phyloP scores from a whole-genome alignment of 352 stramenopile species.

The Globisporangium rhizosaccharum region DNA sequence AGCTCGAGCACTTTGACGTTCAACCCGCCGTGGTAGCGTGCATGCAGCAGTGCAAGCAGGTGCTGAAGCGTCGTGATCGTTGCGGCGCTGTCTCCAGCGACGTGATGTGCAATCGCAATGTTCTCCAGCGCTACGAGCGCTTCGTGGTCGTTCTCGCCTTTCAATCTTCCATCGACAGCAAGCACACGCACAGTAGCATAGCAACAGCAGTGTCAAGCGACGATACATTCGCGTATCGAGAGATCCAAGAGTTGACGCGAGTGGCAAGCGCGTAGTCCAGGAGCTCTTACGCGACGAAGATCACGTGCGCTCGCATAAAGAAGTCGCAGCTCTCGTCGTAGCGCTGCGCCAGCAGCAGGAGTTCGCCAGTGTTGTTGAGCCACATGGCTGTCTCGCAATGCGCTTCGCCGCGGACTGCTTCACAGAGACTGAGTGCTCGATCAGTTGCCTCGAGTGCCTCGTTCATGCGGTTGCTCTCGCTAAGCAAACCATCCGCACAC shows the following conservation, averaged over 20 bases:
- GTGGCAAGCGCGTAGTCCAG: neutral
- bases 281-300: constrained; percentile 20
- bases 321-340: constrained; percentile 31
- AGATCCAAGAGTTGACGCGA: neutral
- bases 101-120: constrained; percentile 27
- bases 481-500: constrained; percentile 3
- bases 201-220: neutral
- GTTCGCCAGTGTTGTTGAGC: constrained; percentile 37
- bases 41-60: constrained; percentile 21
- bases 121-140: constrained; percentile 40
- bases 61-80: constrained; percentile 27
- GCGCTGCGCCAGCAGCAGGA: constrained; percentile 24
- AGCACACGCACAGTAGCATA: neutral
- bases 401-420: constrained; percentile 23
- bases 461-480: constrained; percentile 17
- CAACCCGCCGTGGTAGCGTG: constrained; percentile 38
- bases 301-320: constrained; percentile 25
- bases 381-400: constrained; percentile 36
- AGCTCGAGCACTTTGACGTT: constrained; percentile 48
- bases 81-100: constrained; percentile 2
- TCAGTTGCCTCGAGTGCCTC: constrained; percentile 33
- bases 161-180: constrained; percentile 15
- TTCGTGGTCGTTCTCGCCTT: constrained; percentile 28
- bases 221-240: too few species aligned
- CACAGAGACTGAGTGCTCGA: constrained; percentile 33